These are phyloP conservation scores for Leptodermis oblonga DNA, from an alignment of 257 asterid genomes.

Conservation along the genomic window DNA sequence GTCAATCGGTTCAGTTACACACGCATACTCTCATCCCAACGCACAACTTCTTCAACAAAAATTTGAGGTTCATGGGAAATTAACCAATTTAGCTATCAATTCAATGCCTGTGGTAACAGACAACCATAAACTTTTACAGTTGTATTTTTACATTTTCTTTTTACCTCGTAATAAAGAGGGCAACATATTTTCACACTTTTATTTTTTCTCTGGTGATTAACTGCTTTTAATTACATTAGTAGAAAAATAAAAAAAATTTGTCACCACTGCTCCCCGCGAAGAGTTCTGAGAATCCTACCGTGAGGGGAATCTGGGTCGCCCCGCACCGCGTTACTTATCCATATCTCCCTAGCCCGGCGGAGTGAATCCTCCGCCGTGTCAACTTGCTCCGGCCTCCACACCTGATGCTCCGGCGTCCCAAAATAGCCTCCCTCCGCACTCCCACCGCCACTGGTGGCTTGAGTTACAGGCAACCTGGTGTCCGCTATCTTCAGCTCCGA, in stretches of 20 bases:
- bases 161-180: background rate
- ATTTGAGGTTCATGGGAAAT: too few species aligned
- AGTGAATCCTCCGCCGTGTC: conserved; percentile 78
- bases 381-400: conserved; percentile 77
- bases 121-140: too few species aligned
- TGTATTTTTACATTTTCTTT: background rate
- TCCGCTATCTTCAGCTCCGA: conserved; percentile 63
- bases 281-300: conserved; percentile 61
- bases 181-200: background rate
- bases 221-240: too few species aligned
- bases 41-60: too few species aligned
- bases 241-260: too few species aligned
- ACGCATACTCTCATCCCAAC: too few species aligned
- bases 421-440: conserved; percentile 12
- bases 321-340: conserved; percentile 43
- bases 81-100: too few species aligned
- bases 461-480: conserved; percentile 53
- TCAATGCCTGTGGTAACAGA: too few species aligned
- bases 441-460: conserved; percentile 53
- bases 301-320: conserved; percentile 94
- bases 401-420: conserved; percentile 25
- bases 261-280: conserved; percentile 74
- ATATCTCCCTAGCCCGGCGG: conserved; percentile 53
- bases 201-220: too few species aligned
- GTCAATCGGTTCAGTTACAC: too few species aligned